Percentiles rank a stretch among this genome's conserved stretches.
Conservation (phyloP, 2,329 filamentous ascomycete genomes). For the Penicillium freii region DNA sequence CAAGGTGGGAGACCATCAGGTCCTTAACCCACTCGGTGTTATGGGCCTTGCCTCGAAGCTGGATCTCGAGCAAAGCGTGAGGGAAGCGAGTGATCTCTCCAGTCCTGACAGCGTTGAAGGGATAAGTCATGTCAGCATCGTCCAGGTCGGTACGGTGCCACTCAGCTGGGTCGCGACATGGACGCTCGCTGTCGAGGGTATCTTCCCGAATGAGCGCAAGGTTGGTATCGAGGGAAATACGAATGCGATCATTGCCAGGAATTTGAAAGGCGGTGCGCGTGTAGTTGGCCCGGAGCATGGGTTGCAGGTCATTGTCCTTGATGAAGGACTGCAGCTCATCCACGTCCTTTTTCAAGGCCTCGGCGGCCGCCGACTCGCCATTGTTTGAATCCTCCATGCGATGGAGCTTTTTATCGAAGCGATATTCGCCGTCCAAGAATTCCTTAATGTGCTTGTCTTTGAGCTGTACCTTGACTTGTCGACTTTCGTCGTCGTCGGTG, state of each 20-base stretch:
- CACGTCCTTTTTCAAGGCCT: conserved; percentile 69
- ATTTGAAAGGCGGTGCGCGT: conserved; percentile 95
- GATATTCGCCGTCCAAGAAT: conserved; percentile 83
- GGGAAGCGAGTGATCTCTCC: conserved; percentile 91
- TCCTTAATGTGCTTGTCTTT: conserved; percentile 92
- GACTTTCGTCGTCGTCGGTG: conserved; percentile 70
- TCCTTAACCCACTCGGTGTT: conserved; percentile 85
- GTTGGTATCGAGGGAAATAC: conserved; percentile 90
- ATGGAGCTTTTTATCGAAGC: conserved; percentile 83
- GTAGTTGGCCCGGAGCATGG: conserved; percentile 87
- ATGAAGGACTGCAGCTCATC: conserved; percentile 78
- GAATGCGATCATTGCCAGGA: conserved; percentile 82
- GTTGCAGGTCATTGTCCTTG: conserved; percentile 72
- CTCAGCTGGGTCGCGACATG: conserved; percentile 79
- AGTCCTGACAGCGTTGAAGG: conserved; percentile 82
- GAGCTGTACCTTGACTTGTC: conserved; percentile 76
- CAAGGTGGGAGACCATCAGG: conserved; percentile 85
- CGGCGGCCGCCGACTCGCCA: conserved; percentile 63
- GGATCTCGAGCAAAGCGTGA: conserved; percentile 88
- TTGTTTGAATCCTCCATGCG: conserved; percentile 79
- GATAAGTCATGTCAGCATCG: conserved; percentile 74
- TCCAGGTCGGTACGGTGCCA: conserved; percentile 96
- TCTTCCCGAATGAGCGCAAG: conserved; percentile 80
- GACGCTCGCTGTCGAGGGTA: conserved; percentile 73
- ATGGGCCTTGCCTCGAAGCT: conserved; percentile 64